Evolutionary conservation across 2,329 filamentous ascomycete species (phyloP).

Genomic region (Teratosphaeria destructans): DNA sequence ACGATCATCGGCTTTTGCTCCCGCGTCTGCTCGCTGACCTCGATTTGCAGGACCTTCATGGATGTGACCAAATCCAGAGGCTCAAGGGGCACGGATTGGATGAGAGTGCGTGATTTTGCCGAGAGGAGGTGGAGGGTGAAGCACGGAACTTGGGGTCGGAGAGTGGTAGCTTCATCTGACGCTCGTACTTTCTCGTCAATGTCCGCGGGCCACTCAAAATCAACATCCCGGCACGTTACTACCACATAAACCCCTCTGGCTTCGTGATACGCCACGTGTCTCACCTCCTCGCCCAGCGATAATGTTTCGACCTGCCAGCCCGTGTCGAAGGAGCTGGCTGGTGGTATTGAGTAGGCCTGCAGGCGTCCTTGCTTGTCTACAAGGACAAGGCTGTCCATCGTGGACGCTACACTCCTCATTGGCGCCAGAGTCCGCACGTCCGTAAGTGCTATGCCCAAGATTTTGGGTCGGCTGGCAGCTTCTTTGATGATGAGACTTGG

Average conservation of each 20-base stretch:
- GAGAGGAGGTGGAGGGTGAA: slow-evolving; percentile 70
- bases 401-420: background rate
- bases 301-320: slow-evolving; percentile 68
- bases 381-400: slow-evolving; percentile 60
- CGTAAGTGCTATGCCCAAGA: slow-evolving; percentile 29
- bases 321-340: slow-evolving; percentile 59
- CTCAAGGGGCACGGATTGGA: slow-evolving; percentile 67
- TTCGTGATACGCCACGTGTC: slow-evolving; percentile 65
- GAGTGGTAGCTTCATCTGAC: slow-evolving; percentile 36
- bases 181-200: background rate
- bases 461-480: slow-evolving; percentile 62
- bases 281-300: slow-evolving; percentile 48
- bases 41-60: slow-evolving; percentile 72
- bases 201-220: slow-evolving; percentile 77
- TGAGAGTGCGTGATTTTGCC: slow-evolving; percentile 63
- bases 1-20: slow-evolving; percentile 73
- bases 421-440: background rate
- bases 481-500: slow-evolving; percentile 77
- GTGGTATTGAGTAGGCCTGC: slow-evolving; percentile 62
- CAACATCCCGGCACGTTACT: slow-evolving; percentile 55
- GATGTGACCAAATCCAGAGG: slow-evolving; percentile 67
- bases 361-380: slow-evolving; percentile 48
- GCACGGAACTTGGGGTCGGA: slow-evolving; percentile 58
- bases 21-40: slow-evolving; percentile 83
- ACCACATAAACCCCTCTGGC: slow-evolving; percentile 66